Base-by-base conservation (phyloP, 1,139 yeast species). In the Saccharomyces pastorianus region DNA sequence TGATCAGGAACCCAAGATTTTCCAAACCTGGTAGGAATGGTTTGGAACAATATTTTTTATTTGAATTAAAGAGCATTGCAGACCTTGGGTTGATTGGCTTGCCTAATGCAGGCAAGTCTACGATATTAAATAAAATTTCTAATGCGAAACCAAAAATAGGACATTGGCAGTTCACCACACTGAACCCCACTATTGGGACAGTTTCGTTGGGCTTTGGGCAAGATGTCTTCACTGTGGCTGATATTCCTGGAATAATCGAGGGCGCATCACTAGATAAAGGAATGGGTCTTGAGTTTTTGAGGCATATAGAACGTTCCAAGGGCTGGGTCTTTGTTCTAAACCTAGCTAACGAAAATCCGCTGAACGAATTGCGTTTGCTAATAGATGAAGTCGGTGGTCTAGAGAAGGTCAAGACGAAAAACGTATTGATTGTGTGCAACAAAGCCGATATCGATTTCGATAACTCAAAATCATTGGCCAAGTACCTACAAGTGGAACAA, bases 81-180 rank as follows among this genome's bases (percentile, higher is more conserved):
- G 98, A 93, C 68, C 72, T 93, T 56, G 99, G 98, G 0, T 74
- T 93, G 13, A 96, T 93, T 23, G 99, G 99, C 0, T 74, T 93
- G 29, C 99, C 99, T 0, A 93, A 93, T 70, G 97, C 98, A 5
- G 99, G 99, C 1, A 93, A 93, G 67, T 88, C 96, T 1, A 89
- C 97, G 0, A 75, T 93, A 32, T 71, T 93, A 50, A 74, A 95
- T 54, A 91, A 96, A n/a, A 89, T 93, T 20, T 88, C 96, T 0
- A 80, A 82, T 55, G 98, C 99, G 0, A 77, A 85, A 56, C 98
- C 99, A 1, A 75, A 90, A 56, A 89, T 93, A 11, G 99, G 98
- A 0, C 95, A 90, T 69, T 93, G 98, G 97, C 96, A 88, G 66
- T 93, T 93, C 67, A 93, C 99, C 0, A 93, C 99, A 0, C 73